Evolutionary conservation across 768 basidiomycete species (phyloP).

Genomic region (Psilocybe cubensis): DNA sequence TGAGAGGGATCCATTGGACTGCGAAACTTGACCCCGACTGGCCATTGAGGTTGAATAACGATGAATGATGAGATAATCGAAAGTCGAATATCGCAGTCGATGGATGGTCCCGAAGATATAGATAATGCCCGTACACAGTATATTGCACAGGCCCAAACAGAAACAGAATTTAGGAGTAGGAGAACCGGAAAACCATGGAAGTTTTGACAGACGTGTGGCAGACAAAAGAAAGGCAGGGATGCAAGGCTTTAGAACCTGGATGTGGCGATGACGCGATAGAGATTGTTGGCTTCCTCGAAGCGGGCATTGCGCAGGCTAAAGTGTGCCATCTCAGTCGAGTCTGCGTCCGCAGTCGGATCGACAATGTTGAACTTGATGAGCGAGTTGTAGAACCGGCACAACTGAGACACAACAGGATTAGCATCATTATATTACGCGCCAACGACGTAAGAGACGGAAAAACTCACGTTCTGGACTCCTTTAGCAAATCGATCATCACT

Average conservation of each 20-base stretch:
- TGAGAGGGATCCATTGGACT: too few species aligned
- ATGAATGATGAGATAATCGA: too few species aligned
- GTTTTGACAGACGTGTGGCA: neutral
- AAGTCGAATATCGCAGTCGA: neutral
- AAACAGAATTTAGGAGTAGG: neutral
- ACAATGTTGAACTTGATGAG: constrained; percentile 70
- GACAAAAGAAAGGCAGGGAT: too few species aligned
- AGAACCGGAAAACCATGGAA: neutral
- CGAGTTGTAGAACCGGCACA: constrained; percentile 78
- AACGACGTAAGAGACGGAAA: neutral
- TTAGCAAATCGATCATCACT: constrained; percentile 77
- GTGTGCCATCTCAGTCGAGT: constrained; percentile 78
- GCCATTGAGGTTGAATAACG: too few species aligned
- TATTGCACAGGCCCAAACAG: too few species aligned
- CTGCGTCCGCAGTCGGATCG: constrained; percentile 64
- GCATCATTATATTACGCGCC: neutral
- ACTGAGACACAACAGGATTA: constrained; percentile 38
- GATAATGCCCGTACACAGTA: neutral
- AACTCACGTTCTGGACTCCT: constrained; percentile 70
- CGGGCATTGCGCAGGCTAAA: constrained; percentile 74
- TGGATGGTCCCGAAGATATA: neutral
- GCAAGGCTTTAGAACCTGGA: constrained; percentile 46
- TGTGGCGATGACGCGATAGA: constrained; percentile 68
- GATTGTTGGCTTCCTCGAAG: constrained; percentile 75
- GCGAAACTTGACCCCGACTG: too few species aligned